Percentiles rank a stretch among this genome's conserved stretches.
phyloP scores from a whole-genome alignment of 345 rosid species.

The Laguncularia racemosa region DNA sequence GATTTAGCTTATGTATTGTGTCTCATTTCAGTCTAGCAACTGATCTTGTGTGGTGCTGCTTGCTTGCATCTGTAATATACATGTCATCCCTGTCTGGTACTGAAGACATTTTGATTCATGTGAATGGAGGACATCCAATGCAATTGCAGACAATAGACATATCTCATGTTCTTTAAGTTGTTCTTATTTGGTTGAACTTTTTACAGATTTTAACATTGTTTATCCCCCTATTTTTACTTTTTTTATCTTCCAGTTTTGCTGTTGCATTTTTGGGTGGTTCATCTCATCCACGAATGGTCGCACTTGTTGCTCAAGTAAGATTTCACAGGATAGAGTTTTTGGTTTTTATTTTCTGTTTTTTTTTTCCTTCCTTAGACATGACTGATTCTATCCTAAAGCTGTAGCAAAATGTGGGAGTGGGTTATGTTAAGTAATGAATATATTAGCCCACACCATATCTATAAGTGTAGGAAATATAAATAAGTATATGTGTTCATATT shows the following conservation, averaged over 20 bases:
- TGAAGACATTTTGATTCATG: too few species aligned
- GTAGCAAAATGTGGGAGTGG: background rate
- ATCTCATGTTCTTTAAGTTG: background rate
- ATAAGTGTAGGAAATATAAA: too few species aligned
- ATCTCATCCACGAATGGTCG: slow-evolving; percentile 70
- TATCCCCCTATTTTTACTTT: background rate
- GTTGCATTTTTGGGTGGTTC: slow-evolving; percentile 71
- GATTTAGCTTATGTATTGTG: too few species aligned
- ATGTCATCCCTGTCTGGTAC: too few species aligned
- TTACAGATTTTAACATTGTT: background rate
- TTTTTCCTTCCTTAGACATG: background rate
- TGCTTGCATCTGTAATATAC: background rate
- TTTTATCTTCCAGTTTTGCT: slow-evolving; percentile 51
- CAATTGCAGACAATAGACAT: background rate
- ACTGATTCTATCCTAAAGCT: too few species aligned
- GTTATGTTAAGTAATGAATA: too few species aligned
- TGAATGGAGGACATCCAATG: too few species aligned
- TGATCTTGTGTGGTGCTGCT: background rate
- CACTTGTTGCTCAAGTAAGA: slow-evolving; percentile 74
- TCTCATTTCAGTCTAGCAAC: background rate
- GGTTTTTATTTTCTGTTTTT: background rate
- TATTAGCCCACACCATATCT: too few species aligned
- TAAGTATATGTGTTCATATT: too few species aligned
- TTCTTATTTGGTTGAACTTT: background rate
- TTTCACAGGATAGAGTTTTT: background rate